Evolutionary conservation across 2,329 filamentous ascomycete genomes (phyloP).

Genomic region (Cadophora sp.): DNA sequence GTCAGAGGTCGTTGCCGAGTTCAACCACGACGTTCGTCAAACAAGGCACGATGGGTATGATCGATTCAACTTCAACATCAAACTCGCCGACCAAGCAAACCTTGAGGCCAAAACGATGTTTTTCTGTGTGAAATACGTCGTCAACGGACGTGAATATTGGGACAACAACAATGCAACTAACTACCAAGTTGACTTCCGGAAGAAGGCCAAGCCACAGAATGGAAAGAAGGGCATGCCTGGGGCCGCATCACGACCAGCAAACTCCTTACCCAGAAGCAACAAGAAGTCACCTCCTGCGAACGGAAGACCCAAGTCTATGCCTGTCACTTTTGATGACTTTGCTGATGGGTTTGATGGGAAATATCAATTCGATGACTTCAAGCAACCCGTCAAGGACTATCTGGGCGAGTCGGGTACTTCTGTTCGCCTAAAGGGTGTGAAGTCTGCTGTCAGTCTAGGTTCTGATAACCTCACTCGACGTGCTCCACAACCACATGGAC

Average conservation of each 20-base stretch:
- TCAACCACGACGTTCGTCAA: constrained; percentile 76
- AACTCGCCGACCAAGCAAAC: constrained; percentile 88
- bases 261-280: constrained; percentile 71
- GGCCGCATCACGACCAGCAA: constrained; percentile 56
- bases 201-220: constrained; percentile 71
- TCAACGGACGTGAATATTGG: constrained; percentile 88
- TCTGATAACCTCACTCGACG: constrained; percentile 47
- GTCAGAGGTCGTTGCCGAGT: constrained; percentile 92
- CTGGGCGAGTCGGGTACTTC: constrained; percentile 65
- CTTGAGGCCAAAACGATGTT: constrained; percentile 92
- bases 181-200: constrained; percentile 92
- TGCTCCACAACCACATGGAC: constrained; percentile 63
- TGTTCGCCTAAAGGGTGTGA: constrained; percentile 74
- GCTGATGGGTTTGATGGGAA: constrained; percentile 57
- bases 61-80: constrained; percentile 93
- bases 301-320: constrained; percentile 57
- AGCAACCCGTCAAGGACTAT: constrained; percentile 65
- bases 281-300: constrained; percentile 55
- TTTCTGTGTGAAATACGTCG: constrained; percentile 87
- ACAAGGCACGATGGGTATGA: constrained; percentile 75
- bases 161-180: constrained; percentile 90
- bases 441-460: constrained; percentile 64
- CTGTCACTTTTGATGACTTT: constrained; percentile 72
- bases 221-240: constrained; percentile 61
- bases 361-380: constrained; percentile 58